Evolutionary conservation across 1,139 yeast species (phyloP).

Genomic region (Yamadazyma taylorii): DNA sequence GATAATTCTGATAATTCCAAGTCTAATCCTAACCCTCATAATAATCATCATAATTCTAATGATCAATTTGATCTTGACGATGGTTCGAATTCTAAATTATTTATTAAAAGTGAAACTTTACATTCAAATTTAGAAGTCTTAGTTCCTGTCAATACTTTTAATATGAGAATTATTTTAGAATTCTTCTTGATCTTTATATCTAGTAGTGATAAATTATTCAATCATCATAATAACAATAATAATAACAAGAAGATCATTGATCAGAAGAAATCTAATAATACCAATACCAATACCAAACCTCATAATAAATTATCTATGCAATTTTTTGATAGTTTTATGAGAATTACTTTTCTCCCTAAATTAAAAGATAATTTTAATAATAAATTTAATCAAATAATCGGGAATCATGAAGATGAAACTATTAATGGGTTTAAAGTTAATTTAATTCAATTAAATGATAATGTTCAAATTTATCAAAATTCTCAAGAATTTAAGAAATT

Average conservation of each 20-base stretch:
- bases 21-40: neutral
- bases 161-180: conserved; percentile 74
- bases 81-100: conserved; percentile 28
- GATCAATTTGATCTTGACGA: conserved; percentile 17
- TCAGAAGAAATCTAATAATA: too few species aligned
- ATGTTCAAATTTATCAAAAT: conserved; percentile 38
- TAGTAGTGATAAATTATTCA: conserved; percentile 40
- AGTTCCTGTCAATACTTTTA: conserved; percentile 74
- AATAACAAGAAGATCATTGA: neutral
- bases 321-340: conserved; percentile 69
- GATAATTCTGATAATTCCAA: conserved; percentile 1
- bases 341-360: conserved; percentile 60
- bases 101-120: conserved; percentile 57
- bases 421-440: conserved; percentile 11
- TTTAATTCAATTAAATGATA: conserved; percentile 8
- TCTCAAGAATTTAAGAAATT: conserved; percentile 56
- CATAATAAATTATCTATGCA: conserved; percentile 30
- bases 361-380: conserved; percentile 55
- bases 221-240: conserved; percentile 12
- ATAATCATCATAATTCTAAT: conserved; percentile 6
- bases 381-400: conserved; percentile 32
- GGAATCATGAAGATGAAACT: conserved; percentile 15
- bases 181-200: conserved; percentile 58
- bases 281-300: too few species aligned
- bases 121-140: conserved; percentile 62